A percentile compares a stretch with the other conserved stretches of the same genome.
These are phyloP conservation scores for Kurtzmaniella fragi DNA, from an alignment of 805 yeast genomes.

Conservation along the genomic window DNA sequence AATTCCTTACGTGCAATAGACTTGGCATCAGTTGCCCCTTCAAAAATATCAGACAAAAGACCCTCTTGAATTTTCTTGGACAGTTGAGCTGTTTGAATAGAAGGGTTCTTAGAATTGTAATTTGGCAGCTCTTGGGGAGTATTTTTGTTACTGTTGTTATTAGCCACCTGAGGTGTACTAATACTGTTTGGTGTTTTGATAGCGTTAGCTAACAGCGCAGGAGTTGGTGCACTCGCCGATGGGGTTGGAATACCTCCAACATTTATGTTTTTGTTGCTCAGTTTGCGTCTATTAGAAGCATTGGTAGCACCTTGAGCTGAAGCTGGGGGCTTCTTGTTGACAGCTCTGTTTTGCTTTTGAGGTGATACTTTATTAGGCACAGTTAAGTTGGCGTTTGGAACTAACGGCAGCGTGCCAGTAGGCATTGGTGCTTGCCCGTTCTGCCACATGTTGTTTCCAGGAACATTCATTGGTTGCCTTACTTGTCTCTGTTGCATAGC, in stretches of 20 bases:
- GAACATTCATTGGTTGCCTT: constrained; percentile 8
- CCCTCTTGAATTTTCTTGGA: constrained; percentile 6
- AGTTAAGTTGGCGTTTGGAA: background rate
- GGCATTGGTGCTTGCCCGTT: constrained; percentile 8
- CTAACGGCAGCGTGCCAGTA: constrained; percentile 2
- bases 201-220: constrained; percentile 32
- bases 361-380: constrained; percentile 1
- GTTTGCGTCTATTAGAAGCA: constrained; percentile 6
- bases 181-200: constrained; percentile 42
- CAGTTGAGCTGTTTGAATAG: constrained; percentile 2
- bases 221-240: constrained; percentile 29
- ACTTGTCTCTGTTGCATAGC: no score
- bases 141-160: constrained; percentile 33
- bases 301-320: constrained; percentile 8
- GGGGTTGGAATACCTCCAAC: constrained; percentile 30
- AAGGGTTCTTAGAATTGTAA: constrained; percentile 10
- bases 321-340: background rate
- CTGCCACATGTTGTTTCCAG: constrained; percentile 11
- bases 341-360: background rate
- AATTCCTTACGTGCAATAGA: constrained; percentile 43
- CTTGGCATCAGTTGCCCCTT: constrained; percentile 31
- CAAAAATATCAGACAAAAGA: constrained; percentile 20
- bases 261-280: constrained; percentile 5
- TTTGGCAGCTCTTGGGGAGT: constrained; percentile 38
- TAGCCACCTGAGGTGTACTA: constrained; percentile 36